Evolutionary conservation across 768 basidiomycete species (phyloP), one percentile per base, ranked within the genome.

Genomic region (Coprinellus micaceus): DNA sequence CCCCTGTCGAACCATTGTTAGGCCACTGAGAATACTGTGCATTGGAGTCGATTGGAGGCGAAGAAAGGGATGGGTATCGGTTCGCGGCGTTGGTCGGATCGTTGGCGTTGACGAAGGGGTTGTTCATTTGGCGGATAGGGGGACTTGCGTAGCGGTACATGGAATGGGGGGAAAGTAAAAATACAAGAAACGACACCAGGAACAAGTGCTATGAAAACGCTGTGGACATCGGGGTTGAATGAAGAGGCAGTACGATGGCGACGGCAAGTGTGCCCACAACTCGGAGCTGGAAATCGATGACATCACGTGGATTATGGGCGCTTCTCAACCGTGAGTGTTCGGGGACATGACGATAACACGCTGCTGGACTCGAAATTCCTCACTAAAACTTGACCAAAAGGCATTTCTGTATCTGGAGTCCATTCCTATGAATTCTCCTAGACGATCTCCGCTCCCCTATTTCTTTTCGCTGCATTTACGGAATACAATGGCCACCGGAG

Each of bases 21-120:
- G 51, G 58, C 53, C 52, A 58, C 26, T 58, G 60, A 3, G 59
- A 46, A 37, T 67, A 63, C 56, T 69, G 68, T 1, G 53, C 61
- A 28, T 53, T 58, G 26, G 55, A 24, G 55, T 37, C 66, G 58
- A 62, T 15, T 56, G 50, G 41, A 43, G 61, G 67, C 46, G 63
- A 61, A 41, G 52, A 66, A 63, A 91, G 75, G 66, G 86, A 85
- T 33, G 89, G 89, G 63, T 78, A 91, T 58, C 89, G 82, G 21
- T 75, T 67, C 25, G 77, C 74, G 29, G 80, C 69, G 46, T 75
- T 72, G 28, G 74, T 60, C 1, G 81, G 75, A 59, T 82, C 80
- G 17, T 60, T 56, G 22, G 59, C 56, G 46, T 77, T 74, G 63
- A 84, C 71, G 70, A 91, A 90, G 0, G 89, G 89, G 61, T 90